phyloP scores from a whole-genome alignment of 2,329 filamentous ascomycete genomes.

The Pseudopyrenochaeta lycopersici region DNA sequence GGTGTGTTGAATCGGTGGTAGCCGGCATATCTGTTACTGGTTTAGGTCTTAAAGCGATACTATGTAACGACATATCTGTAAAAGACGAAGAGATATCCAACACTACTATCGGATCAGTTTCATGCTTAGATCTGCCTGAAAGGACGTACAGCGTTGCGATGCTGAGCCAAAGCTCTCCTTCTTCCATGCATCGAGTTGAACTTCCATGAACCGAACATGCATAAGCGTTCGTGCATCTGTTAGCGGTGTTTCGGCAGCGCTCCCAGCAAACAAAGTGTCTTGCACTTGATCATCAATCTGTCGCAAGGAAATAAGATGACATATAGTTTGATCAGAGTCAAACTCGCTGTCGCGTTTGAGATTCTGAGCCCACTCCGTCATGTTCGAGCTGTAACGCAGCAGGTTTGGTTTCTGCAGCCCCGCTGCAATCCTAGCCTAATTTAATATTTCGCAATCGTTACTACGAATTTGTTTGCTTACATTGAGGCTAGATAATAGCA shows the following conservation, averaged over 20 bases:
- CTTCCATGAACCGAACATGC: slow-evolving; percentile 39
- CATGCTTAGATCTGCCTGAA: slow-evolving; percentile 1
- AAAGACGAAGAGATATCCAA: slow-evolving; percentile 38
- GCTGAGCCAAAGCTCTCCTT: slow-evolving; percentile 13
- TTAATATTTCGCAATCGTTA: not conserved
- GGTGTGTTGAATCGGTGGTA: slow-evolving; percentile 16
- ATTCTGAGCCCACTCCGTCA: slow-evolving; percentile 35
- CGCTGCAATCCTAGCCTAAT: slow-evolving; percentile 30
- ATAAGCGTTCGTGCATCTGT: slow-evolving; percentile 38
- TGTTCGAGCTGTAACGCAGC: slow-evolving; percentile 38
- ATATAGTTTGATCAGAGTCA: slow-evolving; percentile 35
- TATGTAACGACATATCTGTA: slow-evolving; percentile 39
- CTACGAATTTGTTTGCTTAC: slow-evolving; percentile 15
- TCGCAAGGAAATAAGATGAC: slow-evolving; percentile 33
- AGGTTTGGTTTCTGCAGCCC: slow-evolving; percentile 44
- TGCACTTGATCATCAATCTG: slow-evolving; percentile 46
- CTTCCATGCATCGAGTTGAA: slow-evolving; percentile 39
- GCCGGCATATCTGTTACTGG: not conserved
- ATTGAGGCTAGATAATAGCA: slow-evolving; percentile 46
- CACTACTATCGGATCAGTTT: slow-evolving; percentile 17
- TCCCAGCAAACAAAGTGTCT: slow-evolving; percentile 35
- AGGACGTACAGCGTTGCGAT: slow-evolving; percentile 29
- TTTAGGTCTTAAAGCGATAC: slow-evolving; percentile 31
- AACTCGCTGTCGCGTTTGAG: slow-evolving; percentile 33
- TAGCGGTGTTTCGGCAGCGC: slow-evolving; percentile 29